Conservation (phyloP, 306 rosid genomes). For the Vigna mungo region DNA sequence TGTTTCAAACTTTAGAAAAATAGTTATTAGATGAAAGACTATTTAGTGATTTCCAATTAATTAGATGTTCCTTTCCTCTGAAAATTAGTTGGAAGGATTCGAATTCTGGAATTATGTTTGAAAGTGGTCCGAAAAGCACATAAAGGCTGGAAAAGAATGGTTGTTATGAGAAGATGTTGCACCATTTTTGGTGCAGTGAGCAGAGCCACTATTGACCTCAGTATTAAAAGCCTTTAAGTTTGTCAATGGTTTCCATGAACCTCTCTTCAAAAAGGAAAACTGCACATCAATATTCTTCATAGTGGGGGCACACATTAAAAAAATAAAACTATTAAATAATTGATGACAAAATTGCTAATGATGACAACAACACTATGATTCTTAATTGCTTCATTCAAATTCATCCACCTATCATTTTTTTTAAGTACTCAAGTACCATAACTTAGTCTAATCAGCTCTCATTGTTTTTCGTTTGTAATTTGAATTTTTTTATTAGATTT, state of each 20-base stretch:
- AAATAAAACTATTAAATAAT: constrained; percentile 37
- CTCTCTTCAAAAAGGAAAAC: constrained; percentile 34
- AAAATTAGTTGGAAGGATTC: constrained; percentile 2
- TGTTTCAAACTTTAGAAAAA: too few relatives aligned
- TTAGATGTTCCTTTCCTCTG: neutral
- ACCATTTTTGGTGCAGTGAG: constrained; percentile 5
- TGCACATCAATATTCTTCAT: constrained; percentile 28
- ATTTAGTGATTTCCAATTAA: too few relatives aligned
- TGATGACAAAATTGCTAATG: constrained; percentile 24
- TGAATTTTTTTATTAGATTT: too few relatives aligned
- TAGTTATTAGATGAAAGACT: too few relatives aligned
- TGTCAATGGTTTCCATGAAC: neutral
- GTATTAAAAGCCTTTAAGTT: neutral
- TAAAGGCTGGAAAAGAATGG: neutral
- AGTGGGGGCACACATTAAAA: constrained; percentile 34
- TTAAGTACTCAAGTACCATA: too few relatives aligned
- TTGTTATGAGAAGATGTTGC: neutral
- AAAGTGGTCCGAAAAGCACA: constrained; percentile 19
- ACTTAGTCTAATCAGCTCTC: too few relatives aligned
- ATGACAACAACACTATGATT: constrained; percentile 36
- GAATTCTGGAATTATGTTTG: neutral
- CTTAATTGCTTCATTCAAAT: constrained; percentile 24
- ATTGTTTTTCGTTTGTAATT: too few relatives aligned
- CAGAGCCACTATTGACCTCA: constrained; percentile 6
- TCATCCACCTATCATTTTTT: neutral